A percentile compares a stretch with the other conserved stretches of the same genome.
Conservation (phyloP, 2,329 filamentous ascomycete genomes). For the Paraphoma chrysanthemicola region DNA sequence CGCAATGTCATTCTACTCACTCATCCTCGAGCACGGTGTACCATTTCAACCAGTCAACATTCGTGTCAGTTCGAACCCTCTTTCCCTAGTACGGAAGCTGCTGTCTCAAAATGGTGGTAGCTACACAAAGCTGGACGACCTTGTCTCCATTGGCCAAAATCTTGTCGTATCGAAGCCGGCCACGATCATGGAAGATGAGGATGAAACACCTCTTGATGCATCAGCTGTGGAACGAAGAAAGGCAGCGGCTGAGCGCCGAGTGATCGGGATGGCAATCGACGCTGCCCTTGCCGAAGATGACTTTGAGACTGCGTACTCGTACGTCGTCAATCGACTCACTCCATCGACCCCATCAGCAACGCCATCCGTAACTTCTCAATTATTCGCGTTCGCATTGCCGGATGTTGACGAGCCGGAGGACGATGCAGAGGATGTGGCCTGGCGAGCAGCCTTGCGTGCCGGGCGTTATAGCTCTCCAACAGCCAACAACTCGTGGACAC, state of each 20-base stretch:
- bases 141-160: constrained; percentile 72
- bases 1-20: constrained; percentile 75
- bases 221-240: constrained; percentile 40
- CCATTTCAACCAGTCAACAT: constrained; percentile 81
- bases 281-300: constrained; percentile 77
- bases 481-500: constrained; percentile 46
- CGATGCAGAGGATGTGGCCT: constrained; percentile 71
- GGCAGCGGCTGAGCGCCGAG: constrained; percentile 65
- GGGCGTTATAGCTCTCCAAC: constrained; percentile 68
- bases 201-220: constrained; percentile 50
- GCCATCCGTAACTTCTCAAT: constrained; percentile 27
- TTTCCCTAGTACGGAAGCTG: constrained; percentile 75
- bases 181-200: constrained; percentile 51
- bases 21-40: constrained; percentile 80
- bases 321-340: constrained; percentile 74
- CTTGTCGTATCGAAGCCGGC: constrained; percentile 59
- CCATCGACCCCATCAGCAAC: constrained; percentile 36
- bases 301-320: constrained; percentile 88
- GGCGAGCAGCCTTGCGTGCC: constrained; percentile 80
- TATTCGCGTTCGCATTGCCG: constrained; percentile 35
- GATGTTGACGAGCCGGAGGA: constrained; percentile 24
- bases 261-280: constrained; percentile 82
- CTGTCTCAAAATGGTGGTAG: constrained; percentile 77
- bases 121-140: constrained; percentile 77
- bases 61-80: constrained; percentile 76